Conservation (phyloP, 805 yeast species). For the Candida vaughaniae region DNA sequence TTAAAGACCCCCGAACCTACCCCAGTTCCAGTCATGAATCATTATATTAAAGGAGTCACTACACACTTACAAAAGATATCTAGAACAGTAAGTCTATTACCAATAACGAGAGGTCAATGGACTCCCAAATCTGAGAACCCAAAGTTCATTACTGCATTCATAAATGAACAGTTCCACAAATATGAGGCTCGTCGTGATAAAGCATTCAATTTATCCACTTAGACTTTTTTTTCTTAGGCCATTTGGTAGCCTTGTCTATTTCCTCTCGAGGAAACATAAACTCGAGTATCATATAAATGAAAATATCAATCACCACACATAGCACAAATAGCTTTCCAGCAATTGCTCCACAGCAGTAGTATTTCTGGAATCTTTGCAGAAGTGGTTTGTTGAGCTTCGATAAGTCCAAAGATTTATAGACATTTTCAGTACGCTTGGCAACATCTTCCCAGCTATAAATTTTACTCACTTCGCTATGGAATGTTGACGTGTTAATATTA, state of each 20-base stretch:
- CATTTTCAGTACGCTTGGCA: conserved; percentile 80
- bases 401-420: conserved; percentile 56
- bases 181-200: conserved; percentile 10
- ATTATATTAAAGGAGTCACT: conserved; percentile 1
- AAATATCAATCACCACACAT: conserved; percentile 77
- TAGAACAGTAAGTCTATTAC: conserved; percentile 9
- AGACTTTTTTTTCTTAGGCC: conserved; percentile 59
- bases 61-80: conserved; percentile 9
- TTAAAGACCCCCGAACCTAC: conserved; percentile 12
- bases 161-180: conserved; percentile 17
- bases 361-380: conserved; percentile 57
- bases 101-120: conserved; percentile 7
- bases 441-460: conserved; percentile 95
- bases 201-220: not conserved
- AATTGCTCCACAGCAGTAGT: conserved; percentile 73
- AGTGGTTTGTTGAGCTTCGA: conserved; percentile 50
- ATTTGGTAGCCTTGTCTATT: conserved; percentile 76
- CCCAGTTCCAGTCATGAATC: not conserved
- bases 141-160: conserved; percentile 17
- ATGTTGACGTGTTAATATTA: conserved; percentile 64
- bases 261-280: conserved; percentile 63
- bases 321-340: conserved; percentile 83
- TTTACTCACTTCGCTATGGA: conserved; percentile 71
- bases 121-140: conserved; percentile 10
- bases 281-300: conserved; percentile 63